These are phyloP conservation scores for Drechslerella stenobrocha DNA, from an alignment of 2,329 filamentous ascomycete species.

Conservation along the genomic window DNA sequence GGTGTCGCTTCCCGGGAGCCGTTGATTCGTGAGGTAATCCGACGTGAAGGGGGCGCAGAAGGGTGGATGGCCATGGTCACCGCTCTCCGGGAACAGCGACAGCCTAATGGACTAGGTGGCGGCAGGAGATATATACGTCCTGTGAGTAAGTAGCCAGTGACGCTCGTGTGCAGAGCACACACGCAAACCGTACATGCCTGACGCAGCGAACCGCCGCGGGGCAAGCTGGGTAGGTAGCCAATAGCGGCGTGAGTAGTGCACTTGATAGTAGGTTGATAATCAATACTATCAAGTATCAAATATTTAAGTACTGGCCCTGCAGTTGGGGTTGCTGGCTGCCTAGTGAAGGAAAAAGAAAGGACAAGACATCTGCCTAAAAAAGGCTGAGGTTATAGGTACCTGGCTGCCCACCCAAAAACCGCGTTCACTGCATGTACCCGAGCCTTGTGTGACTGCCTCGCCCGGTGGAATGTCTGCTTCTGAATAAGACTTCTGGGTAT, in stretches of 20 bases:
- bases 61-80: conserved; percentile 30
- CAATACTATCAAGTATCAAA: too few species aligned
- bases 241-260: too few species aligned
- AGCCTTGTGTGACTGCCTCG: not conserved
- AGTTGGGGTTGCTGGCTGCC: conserved; percentile 23
- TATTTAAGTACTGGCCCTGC: too few species aligned
- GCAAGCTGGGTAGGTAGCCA: too few species aligned
- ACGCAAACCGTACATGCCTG: not conserved
- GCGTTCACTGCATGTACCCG: not conserved
- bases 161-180: too few species aligned
- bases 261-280: too few species aligned
- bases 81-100: conserved; percentile 12
- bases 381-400: not conserved
- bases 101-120: not conserved
- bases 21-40: conserved; percentile 26
- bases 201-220: too few species aligned
- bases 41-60: conserved; percentile 33
- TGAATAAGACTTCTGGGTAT: not conserved
- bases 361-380: conserved; percentile 9
- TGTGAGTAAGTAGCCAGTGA: too few species aligned
- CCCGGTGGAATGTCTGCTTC: not conserved
- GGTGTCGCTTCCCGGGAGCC: conserved; percentile 7
- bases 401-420: too few species aligned
- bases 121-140: not conserved
- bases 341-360: conserved; percentile 7